Evolutionary conservation across 257 asterid genomes (phyloP), one percentile per base, ranked within the genome.

Genomic region (Petrea volubilis): DNA sequence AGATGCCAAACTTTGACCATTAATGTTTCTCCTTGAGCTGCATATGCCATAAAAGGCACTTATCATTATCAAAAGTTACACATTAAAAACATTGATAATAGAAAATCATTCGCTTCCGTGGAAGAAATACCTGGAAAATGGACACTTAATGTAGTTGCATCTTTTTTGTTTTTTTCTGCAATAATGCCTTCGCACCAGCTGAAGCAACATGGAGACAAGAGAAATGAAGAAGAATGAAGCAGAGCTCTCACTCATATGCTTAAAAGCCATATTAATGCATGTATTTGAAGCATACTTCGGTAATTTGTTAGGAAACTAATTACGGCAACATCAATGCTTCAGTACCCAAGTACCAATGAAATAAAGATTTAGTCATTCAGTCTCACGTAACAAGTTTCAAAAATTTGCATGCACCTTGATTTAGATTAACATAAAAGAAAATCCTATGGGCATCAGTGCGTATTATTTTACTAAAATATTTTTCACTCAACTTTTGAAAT

Each of bases 131-230:
- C 99, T 80, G 98, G 91, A 80, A 92, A 87, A 75, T 80, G 84
- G 82, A 95, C 82, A 61, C 78, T 80, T 68, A 83, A 64, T 18
- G 87, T 66, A 50, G 95, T 80, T 80, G 81, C 81, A 56, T 92
- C 99, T 60, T 83, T 87, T 71, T 81, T 72, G 68, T 88, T 85
- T 77, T 80, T 92, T 69, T 90, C 99, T 12, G 86, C 71, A 63
- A 95, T 75, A 41, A 90, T 79, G 67, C 99, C 99, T 85, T 95
- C 99, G 11, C 89, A 81, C 99, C 99, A 95, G 82, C 99, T 92
- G 85, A 75, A 72, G 71, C 73, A 78, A 74, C 71, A 79, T 20
- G 27, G 38, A 56, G 31, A 77, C 40, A 78, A 11, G 33, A 41
- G 60, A 65, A 43, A 65, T 49, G 59, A 74, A 72, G 59, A 74